phyloP scores from a whole-genome alignment of 2,329 filamentous ascomycete species.

The Venturia carpophila region DNA sequence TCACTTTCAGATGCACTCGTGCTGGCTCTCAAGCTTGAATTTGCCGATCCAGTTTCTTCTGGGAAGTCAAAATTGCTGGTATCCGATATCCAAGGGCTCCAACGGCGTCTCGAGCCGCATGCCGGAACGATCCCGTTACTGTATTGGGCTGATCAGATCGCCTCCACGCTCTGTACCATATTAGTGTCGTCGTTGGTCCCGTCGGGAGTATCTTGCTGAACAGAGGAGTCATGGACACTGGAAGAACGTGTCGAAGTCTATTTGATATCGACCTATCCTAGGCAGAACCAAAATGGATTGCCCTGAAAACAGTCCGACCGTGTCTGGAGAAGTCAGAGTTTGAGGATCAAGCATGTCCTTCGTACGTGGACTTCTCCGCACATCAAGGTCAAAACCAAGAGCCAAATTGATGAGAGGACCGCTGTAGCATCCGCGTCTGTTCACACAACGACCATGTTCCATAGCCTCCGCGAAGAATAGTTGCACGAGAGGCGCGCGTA shows the following conservation, averaged over 20 bases:
- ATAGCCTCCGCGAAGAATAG: neutral
- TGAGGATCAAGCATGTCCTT: neutral
- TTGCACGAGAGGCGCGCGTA: conserved; percentile 3
- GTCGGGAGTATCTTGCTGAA: neutral
- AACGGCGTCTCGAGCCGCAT: conserved; percentile 10
- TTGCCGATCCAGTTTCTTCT: neutral
- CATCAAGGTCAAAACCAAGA: neutral
- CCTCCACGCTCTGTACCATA: too few species aligned
- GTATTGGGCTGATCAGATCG: neutral
- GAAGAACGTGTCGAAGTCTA: neutral
- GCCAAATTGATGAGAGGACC: neutral
- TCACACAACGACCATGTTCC: neutral
- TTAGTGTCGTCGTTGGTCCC: neutral
- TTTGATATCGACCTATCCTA: neutral
- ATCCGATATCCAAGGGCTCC: neutral
- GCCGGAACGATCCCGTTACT: neutral
- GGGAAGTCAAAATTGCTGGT: conserved; percentile 4
- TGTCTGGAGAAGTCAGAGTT: neutral
- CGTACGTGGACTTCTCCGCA: neutral
- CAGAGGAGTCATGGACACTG: neutral
- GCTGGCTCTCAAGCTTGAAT: neutral
- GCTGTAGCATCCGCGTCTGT: neutral
- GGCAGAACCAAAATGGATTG: neutral
- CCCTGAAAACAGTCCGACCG: neutral
- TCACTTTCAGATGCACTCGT: neutral